Conservation (phyloP, 257 asterid genomes). For the Nicotiana sylvestris region DNA sequence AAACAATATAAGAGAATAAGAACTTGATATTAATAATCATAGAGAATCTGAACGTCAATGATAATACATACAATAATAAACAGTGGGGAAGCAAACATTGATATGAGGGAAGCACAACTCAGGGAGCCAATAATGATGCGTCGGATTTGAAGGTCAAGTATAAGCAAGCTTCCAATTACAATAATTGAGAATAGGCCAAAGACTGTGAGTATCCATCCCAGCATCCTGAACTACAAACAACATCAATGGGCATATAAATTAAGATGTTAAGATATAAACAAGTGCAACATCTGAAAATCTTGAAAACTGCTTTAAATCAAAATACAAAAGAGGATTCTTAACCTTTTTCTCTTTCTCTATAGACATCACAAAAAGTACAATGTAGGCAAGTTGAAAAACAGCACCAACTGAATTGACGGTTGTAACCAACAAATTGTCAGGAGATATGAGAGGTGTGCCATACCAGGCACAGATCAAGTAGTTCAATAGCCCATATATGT, state of each 20-base stretch:
- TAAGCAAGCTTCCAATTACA: slow-evolving; percentile 39
- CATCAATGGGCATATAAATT: neutral
- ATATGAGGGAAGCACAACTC: slow-evolving; percentile 62
- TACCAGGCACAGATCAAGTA: slow-evolving; percentile 90
- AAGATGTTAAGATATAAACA: neutral
- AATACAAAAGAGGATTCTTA: neutral
- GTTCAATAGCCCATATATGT: slow-evolving; percentile 63
- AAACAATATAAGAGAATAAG: neutral
- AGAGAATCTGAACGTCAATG: neutral
- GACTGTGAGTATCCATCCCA: slow-evolving; percentile 35
- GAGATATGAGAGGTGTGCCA: slow-evolving; percentile 62
- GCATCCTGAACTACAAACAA: slow-evolving; percentile 33
- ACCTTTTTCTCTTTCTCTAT: slow-evolving; percentile 58
- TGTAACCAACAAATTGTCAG: slow-evolving; percentile 54
- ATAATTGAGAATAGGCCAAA: slow-evolving; percentile 40
- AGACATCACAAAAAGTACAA: slow-evolving; percentile 46
- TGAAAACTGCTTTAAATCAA: neutral
- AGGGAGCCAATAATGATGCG: slow-evolving; percentile 65
- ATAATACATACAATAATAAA: slow-evolving; percentile 60
- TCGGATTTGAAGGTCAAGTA: slow-evolving; percentile 55
- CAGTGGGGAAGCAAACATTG: slow-evolving; percentile 85
- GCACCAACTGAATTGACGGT: slow-evolving; percentile 81
- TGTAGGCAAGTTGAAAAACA: slow-evolving; percentile 56
- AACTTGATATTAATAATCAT: neutral
- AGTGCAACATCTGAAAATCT: no score